Evolutionary conservation across 192 early-diverging fungal species (phyloP).

Genomic region (Glomus cerebriforme): DNA sequence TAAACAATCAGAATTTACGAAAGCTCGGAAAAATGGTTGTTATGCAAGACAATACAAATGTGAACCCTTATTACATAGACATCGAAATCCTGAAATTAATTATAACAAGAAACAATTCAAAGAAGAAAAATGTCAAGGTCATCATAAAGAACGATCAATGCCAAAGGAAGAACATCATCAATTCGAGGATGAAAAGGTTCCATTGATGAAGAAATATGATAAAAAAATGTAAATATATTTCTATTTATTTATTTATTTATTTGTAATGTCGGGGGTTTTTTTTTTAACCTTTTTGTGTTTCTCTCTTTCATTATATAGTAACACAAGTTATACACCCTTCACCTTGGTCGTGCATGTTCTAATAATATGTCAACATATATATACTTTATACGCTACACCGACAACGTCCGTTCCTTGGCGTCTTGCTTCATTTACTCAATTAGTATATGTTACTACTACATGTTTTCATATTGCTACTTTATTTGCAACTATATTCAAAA

Average conservation of each 20-base stretch:
- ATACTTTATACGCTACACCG: slow-evolving; percentile 38
- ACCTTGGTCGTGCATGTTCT: slow-evolving; percentile 38
- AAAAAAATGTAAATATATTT: background rate
- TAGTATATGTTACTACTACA: slow-evolving; percentile 46
- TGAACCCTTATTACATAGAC: background rate
- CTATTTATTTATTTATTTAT: background rate
- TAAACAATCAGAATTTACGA: background rate
- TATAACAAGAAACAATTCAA: background rate
- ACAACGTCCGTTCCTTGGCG: slow-evolving; percentile 3
- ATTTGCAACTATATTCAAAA: slow-evolving; percentile 45
- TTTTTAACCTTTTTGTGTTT: background rate
- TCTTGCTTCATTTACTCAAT: slow-evolving; percentile 47
- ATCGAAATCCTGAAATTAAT: too few species aligned
- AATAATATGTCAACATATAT: slow-evolving; percentile 42
- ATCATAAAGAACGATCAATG: background rate
- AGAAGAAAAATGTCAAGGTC: background rate
- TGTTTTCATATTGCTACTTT: slow-evolving; percentile 51
- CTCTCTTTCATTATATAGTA: slow-evolving; percentile 23
- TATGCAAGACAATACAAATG: background rate
- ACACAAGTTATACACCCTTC: slow-evolving; percentile 47
- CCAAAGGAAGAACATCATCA: background rate
- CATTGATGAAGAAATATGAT: background rate
- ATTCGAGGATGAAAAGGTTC: background rate
- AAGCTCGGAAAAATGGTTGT: background rate
- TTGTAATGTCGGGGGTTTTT: background rate